Evolutionary conservation across 1,139 yeast species (phyloP).

Genomic region (Suhomyces guaymorum): DNA sequence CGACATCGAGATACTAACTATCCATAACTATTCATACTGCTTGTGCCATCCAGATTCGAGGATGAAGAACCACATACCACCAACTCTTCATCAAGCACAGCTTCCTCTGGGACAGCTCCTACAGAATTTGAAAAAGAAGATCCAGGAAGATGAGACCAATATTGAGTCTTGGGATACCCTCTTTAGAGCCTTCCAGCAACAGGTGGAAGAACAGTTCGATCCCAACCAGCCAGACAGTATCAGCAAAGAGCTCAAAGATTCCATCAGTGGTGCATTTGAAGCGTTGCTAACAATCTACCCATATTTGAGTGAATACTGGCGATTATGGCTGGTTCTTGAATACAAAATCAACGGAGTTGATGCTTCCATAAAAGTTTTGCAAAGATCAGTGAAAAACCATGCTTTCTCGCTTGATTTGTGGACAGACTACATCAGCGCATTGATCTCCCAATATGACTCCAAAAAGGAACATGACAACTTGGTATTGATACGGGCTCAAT

Average conservation of each 20-base stretch:
- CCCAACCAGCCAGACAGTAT: constrained; percentile 15
- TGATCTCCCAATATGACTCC: constrained; percentile 35
- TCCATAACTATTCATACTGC: no score
- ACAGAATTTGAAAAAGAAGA: constrained; percentile 1
- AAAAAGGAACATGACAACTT: constrained; percentile 16
- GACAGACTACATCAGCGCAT: constrained; percentile 60
- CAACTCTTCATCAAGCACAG: not conserved
- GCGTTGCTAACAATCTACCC: constrained; percentile 54
- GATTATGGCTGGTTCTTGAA: constrained; percentile 52
- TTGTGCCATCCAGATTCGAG: no score
- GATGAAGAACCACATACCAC: constrained; percentile 1
- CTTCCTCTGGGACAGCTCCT: not conserved
- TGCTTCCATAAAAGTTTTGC: constrained; percentile 48
- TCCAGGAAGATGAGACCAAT: constrained; percentile 24
- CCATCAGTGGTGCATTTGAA: constrained; percentile 13
- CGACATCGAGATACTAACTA: not conserved
- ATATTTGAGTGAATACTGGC: constrained; percentile 61
- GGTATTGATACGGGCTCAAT: constrained; percentile 36
- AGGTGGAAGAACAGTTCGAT: constrained; percentile 17
- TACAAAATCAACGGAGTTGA: constrained; percentile 56
- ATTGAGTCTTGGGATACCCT: constrained; percentile 35
- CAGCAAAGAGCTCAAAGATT: constrained; percentile 22
- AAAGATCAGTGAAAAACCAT: constrained; percentile 48
- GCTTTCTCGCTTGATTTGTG: constrained; percentile 66
- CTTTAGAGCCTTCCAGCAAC: constrained; percentile 25